These are phyloP conservation scores for Dissophora globulifera DNA, from an alignment of 192 early-diverging fungal genomes.

Conservation along the genomic window DNA sequence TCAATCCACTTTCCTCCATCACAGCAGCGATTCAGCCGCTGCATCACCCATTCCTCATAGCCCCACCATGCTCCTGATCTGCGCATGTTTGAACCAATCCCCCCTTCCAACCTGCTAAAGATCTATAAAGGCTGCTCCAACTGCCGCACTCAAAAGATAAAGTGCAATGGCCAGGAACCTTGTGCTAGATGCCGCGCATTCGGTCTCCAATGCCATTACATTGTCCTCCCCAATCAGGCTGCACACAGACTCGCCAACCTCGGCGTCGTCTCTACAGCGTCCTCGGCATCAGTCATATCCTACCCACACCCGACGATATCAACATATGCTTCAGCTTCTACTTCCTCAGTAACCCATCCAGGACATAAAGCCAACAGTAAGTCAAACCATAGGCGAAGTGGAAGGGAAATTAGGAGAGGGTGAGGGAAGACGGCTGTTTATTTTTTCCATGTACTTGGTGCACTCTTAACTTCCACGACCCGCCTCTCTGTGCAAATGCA, in stretches of 20 bases:
- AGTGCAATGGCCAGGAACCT: slow-evolving; percentile 50
- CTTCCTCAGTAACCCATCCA: neutral
- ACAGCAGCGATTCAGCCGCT: neutral
- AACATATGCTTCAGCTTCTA: neutral
- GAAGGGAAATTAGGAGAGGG: no score
- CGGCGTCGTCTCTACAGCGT: neutral
- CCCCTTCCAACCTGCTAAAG: slow-evolving; percentile 45
- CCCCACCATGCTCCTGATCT: slow-evolving; percentile 40
- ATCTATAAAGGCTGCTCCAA: slow-evolving; percentile 55
- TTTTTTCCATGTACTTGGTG: no score
- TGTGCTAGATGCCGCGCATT: slow-evolving; percentile 38
- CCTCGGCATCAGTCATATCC: neutral
- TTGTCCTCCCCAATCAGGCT: slow-evolving; percentile 48
- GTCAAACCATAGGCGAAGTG: no score
- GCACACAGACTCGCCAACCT: slow-evolving; percentile 30
- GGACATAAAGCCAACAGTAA: no score
- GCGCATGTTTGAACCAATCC: slow-evolving; percentile 55
- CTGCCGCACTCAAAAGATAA: slow-evolving; percentile 54
- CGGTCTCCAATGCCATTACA: slow-evolving; percentile 50
- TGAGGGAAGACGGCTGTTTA: no score
- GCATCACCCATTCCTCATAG: slow-evolving; percentile 18
- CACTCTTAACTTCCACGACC: no score
- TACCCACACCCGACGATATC: neutral
- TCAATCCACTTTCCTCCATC: slow-evolving; percentile 1
- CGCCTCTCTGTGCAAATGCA: no score